Base-by-base conservation (phyloP, 2,329 filamentous ascomycete genomes). In the Diaporthe amygdali region DNA sequence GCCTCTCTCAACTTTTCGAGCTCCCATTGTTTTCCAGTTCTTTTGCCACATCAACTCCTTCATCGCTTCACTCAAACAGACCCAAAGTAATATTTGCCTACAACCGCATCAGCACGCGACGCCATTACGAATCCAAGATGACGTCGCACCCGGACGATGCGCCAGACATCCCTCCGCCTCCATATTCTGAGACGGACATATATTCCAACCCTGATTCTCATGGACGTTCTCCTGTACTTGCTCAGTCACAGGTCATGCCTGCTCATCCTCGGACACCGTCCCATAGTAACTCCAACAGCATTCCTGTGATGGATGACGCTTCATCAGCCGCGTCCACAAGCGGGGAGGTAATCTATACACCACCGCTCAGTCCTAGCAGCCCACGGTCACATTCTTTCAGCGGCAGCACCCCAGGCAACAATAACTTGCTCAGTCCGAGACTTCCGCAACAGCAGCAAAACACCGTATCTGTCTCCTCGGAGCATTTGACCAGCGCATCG, bases 181-280 rank as follows among this genome's bases (percentile, higher is more conserved):
- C 89, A 7, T 90, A 90, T 75, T 85, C 85, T 47, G 88, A 89
- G 77, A 89, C 86, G 20, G 88, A 90, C 76, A 84, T 88, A 46
- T 88, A 85, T 79, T 88, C 86, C 17, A 81, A 76, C 14, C 30
- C 41, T 25, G 59, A 32, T 63, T 79, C 85, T 4, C 81, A 81
- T 51, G 63, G 68, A 27, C 68, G 30, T 15, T 72, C 71, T 41
- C 71, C 37, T 75, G 74, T 46, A 66, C 71, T 69, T 68, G 49
- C 32, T 20, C 71, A 70, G 14, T 74, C 76, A 7, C 69, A 72
- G 68, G 69, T 76, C 74, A 66, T 78, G 77, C 66, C 75, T 74
- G 74, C 66, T 76, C 75, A 69, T 74, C 68, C 74, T 74, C 74
- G 78, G 76, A 55, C 74, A 75, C 68, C 74, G 55, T 73, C 71